Evolutionary conservation across 2,329 filamentous ascomycete genomes (phyloP).

Genomic region (Apiospora pterosperma): DNA sequence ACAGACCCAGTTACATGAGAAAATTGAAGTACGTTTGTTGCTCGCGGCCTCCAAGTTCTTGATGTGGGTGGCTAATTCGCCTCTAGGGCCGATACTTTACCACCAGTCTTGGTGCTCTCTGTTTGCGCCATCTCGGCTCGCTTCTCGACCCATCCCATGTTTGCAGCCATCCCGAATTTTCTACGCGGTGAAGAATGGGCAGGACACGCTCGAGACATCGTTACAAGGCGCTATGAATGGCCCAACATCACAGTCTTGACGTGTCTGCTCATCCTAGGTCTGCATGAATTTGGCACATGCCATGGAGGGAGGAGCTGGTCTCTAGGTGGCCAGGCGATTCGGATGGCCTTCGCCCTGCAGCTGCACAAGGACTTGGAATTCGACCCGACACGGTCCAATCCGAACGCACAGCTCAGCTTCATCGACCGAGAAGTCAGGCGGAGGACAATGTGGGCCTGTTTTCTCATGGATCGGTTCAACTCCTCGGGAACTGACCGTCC

Average conservation of each 20-base stretch:
- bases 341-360: slow-evolving; percentile 95
- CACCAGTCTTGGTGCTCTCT: slow-evolving; percentile 87
- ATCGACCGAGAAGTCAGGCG: slow-evolving; percentile 90
- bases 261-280: slow-evolving; percentile 79
- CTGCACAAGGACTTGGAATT: slow-evolving; percentile 87
- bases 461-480: slow-evolving; percentile 96
- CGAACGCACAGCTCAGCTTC: slow-evolving; percentile 70
- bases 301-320: slow-evolving; percentile 96
- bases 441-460: slow-evolving; percentile 97
- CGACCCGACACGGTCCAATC: slow-evolving; percentile 66
- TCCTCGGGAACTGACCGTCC: slow-evolving; percentile 92
- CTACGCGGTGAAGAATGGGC: slow-evolving; percentile 91
- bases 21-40: slow-evolving; percentile 64
- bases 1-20: slow-evolving; percentile 96
- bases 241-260: slow-evolving; percentile 96
- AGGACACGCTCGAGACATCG: slow-evolving; percentile 79
- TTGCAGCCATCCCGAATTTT: slow-evolving; percentile 75
- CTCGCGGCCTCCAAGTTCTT: background rate
- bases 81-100: slow-evolving; percentile 68
- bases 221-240: slow-evolving; percentile 83
- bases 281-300: slow-evolving; percentile 96
- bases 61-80: slow-evolving; percentile 15
- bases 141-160: slow-evolving; percentile 84
- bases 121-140: slow-evolving; percentile 94
- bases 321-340: slow-evolving; percentile 87